A percentile compares a stretch with the other conserved stretches of the same genome.
phyloP scores from a whole-genome alignment of 352 stramenopile species.

The Globisporangium camurandrum region DNA sequence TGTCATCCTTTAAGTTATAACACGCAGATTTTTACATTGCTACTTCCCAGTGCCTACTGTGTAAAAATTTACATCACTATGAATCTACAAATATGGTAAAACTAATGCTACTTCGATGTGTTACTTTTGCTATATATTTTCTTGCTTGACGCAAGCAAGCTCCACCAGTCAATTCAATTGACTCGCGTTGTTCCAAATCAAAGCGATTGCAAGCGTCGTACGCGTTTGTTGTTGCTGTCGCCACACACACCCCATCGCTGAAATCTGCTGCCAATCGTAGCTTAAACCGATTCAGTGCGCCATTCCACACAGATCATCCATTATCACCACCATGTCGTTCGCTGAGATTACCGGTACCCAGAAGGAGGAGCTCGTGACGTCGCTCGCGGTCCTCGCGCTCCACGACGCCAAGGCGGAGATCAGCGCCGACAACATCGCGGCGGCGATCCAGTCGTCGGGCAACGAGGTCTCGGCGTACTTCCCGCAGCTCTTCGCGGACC shows the following conservation, averaged over 20 bases:
- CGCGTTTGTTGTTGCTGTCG: too few relatives aligned
- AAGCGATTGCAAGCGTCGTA: too few relatives aligned
- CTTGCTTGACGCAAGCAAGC: too few relatives aligned
- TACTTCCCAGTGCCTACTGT: too few relatives aligned
- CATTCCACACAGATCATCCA: constrained; percentile 27
- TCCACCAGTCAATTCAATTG: too few relatives aligned
- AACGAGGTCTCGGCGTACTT: constrained; percentile 76
- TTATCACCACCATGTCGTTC: constrained; percentile 72
- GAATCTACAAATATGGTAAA: too few relatives aligned
- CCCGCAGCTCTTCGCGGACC: constrained; percentile 76
- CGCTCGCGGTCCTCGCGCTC: constrained; percentile 75
- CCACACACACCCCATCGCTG: constrained; percentile 51
- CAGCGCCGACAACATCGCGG: constrained; percentile 71
- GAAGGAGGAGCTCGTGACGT: constrained; percentile 83
- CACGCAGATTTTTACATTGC: too few relatives aligned
- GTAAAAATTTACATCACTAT: too few relatives aligned
- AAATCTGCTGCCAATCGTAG: constrained; percentile 50
- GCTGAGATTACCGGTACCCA: constrained; percentile 72
- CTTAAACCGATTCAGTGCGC: constrained; percentile 86
- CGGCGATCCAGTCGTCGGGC: constrained; percentile 66
- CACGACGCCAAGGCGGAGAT: constrained; percentile 68
- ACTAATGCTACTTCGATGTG: too few relatives aligned
- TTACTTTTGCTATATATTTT: too few relatives aligned
- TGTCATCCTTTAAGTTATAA: too few relatives aligned
- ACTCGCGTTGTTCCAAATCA: too few relatives aligned